Base-by-base conservation (phyloP, 2,329 filamentous ascomycete genomes). In the Curvularia sp. region DNA sequence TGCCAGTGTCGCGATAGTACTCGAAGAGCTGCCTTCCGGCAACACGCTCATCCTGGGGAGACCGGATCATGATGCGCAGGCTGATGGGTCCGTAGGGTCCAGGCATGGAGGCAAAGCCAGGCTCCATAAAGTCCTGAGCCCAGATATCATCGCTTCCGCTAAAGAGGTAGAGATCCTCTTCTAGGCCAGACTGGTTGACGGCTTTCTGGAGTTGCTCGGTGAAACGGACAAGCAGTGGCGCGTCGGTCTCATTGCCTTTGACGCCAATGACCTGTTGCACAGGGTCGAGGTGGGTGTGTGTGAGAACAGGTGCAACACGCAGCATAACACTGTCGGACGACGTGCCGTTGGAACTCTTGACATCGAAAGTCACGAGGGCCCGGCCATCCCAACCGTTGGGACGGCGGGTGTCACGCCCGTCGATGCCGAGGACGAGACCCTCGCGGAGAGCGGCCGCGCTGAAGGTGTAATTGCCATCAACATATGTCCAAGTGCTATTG, bases 121-220 rank as follows among this genome's bases (percentile, higher is more conserved):
- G 73, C 60, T 80, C 77, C 27, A 80, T 57, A 36, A 77, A 73
- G 52, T 81, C 78, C 56, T 80, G 78, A 1, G 72, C 67, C 78
- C 77, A 80, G 43, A 73, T 64, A 55, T 79, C 76, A 28, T 55
- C 60, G 21, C 58, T 65, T 1, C 54, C 49, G 19, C 70, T 60
- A 55, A 78, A 65, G 1, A 61, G 46, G 0, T 76, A 49, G n/a
- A 52, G 12, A 0, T 69, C 64, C 6, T 61, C 42, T 13, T 63
- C 12, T 3, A 63, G 12, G 1, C 65, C 63, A 1, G 67, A 58
- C 1, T 52, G 27, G 0, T 46, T 49, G 2, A 63, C 57, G 15
- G 61, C 46, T 6, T 51, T 36, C 21, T 55, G 42, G 7, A 75
- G 38, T 25, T 65, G 43, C 27, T 53, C 28, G 15, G 66, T 61